Evolutionary conservation across 2,329 filamentous ascomycete genomes (phyloP), one percentile per base, ranked within the genome.

Genomic region (Xylariaceae sp.): DNA sequence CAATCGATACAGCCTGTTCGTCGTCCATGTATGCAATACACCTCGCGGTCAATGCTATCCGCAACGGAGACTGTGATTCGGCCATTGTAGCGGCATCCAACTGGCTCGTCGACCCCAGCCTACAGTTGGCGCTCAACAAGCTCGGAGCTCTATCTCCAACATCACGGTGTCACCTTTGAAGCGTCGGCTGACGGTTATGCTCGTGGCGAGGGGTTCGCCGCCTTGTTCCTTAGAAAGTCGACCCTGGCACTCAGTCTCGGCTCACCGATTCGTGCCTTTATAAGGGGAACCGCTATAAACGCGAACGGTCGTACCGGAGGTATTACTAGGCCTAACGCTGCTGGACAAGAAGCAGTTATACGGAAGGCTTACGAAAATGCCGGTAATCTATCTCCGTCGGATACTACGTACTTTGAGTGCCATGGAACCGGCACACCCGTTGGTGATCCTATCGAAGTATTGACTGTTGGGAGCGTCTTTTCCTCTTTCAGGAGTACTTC

Each of bases 361-460:
- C 46, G 51, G 0, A 35, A 40, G 13, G 51, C 52, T 0, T 56
- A 56, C 16, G 11, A 23, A 2, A 39, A 46, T 11, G 52, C 53
- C 3, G 46, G 48, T 3, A 23, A 35, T 6, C 42, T 52, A 2
- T n/a, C 34, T 5, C 38, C 46, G 3, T 7, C 16, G 1, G 44
- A 50, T 2, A 54, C 50, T 0, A 35, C n/a, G 4, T 44, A 41
- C 26, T 29, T 50, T 11, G 50, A 52, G 26, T 45, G 39, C 26
- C 48, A 52, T 31, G 48, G 64, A 2, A 68, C 66, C 0, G 65
- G 65, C 1, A 69, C 66, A 2, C 36, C 38, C 4, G 59, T 55
- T 2, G 67, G 66, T 3, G 66, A 69, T 40, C 60, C 63, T 0
- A 44, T 56, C 4, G 67, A 70, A 44, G 57, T 62, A 2, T 34